Evolutionary conservation across 331 rosid species (phyloP).

Genomic region (Quercus tomentella): DNA sequence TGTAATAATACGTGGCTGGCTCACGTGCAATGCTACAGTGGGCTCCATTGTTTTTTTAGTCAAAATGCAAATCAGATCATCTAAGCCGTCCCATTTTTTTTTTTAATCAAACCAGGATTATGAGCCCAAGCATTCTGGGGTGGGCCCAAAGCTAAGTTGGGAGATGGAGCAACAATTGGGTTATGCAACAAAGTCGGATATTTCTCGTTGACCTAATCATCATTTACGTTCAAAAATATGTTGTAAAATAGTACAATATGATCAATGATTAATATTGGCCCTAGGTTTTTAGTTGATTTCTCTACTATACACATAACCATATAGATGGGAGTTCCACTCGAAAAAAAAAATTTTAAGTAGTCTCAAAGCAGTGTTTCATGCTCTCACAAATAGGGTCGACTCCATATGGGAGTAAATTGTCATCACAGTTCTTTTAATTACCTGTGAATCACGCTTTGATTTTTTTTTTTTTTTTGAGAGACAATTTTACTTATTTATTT

Average conservation of each 20-base stretch:
- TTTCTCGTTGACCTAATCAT: conserved; percentile 56
- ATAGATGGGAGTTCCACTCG: conserved; percentile 28
- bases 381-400: no score
- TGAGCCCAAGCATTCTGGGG: conserved; percentile 58
- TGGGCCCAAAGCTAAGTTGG: conserved; percentile 70
- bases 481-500: conserved; percentile 8
- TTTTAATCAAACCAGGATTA: conserved; percentile 49
- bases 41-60: not conserved
- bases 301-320: not conserved
- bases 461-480: not conserved
- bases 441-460: conserved; percentile 28
- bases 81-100: conserved; percentile 29
- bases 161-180: conserved; percentile 83
- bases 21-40: conserved; percentile 2
- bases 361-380: no score
- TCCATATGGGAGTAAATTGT: not conserved
- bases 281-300: conserved; percentile 24
- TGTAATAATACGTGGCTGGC: not conserved
- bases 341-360: not conserved
- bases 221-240: not conserved
- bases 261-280: conserved; percentile 25
- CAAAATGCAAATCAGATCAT: not conserved
- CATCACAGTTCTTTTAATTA: conserved; percentile 23
- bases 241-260: not conserved
- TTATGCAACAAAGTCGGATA: conserved; percentile 60